phyloP scores from a whole-genome alignment of 345 rosid species.

The Eucalyptus microcorys region DNA sequence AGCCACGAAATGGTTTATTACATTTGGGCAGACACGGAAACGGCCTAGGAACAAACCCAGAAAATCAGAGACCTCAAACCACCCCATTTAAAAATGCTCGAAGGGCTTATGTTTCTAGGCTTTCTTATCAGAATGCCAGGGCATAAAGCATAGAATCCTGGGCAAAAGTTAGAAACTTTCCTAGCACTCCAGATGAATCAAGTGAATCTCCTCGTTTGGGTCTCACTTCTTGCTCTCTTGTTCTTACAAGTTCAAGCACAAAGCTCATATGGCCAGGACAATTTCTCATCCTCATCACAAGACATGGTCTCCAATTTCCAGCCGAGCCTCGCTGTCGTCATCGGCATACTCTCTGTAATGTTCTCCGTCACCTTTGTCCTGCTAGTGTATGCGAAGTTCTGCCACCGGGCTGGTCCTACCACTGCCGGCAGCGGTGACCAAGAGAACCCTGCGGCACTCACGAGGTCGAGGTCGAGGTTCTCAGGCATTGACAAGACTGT shows the following conservation, averaged over 20 bases:
- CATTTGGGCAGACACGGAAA: not conserved
- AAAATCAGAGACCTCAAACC: not conserved
- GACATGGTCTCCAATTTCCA: conserved; percentile 37
- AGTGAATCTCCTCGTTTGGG: not conserved
- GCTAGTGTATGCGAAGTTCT: conserved; percentile 56
- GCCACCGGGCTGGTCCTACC: conserved; percentile 20
- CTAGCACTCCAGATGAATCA: not conserved
- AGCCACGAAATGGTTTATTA: not conserved
- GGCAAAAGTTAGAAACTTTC: not conserved
- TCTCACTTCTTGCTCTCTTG: not conserved
- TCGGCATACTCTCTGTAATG: conserved; percentile 62
- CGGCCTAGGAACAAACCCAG: not conserved
- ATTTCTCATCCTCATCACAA: not conserved
- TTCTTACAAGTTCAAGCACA: not conserved
- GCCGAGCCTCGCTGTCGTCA: conserved; percentile 81
- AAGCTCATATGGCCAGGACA: not conserved
- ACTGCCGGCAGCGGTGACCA: not conserved
- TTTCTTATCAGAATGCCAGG: not conserved
- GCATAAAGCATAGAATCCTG: not conserved
- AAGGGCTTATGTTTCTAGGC: not conserved
- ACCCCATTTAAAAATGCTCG: not conserved
- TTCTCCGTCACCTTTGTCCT: conserved; percentile 55
- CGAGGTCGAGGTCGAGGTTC: conserved; percentile 19
- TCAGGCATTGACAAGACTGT: conserved; percentile 77
- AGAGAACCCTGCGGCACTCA: conserved; percentile 1